These are phyloP conservation scores for Verticillium dahliae DNA, from an alignment of 2,329 filamentous ascomycete species.

Conservation along the genomic window DNA sequence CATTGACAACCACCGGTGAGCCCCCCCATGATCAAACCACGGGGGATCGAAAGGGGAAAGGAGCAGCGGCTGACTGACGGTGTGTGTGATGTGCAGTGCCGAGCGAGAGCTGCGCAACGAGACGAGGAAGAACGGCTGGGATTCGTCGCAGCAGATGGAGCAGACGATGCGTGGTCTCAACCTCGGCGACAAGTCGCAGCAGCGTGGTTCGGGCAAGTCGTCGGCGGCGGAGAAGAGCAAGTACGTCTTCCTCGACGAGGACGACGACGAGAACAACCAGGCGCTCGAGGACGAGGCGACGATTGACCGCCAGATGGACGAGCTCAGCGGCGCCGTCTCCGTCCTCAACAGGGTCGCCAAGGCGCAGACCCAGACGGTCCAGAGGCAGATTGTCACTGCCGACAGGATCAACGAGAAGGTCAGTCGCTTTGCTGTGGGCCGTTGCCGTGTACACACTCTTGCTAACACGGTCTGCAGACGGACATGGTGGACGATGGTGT, in stretches of 20 bases:
- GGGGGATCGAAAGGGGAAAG: no score
- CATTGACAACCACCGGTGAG: slow-evolving; percentile 56
- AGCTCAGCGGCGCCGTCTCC: slow-evolving; percentile 64
- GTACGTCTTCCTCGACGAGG: slow-evolving; percentile 74
- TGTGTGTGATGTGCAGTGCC: slow-evolving; percentile 13
- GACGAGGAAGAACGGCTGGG: slow-evolving; percentile 46
- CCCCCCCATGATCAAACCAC: no score
- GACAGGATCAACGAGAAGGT: slow-evolving; percentile 75
- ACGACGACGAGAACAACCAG: slow-evolving; percentile 50
- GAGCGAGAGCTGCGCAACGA: slow-evolving; percentile 61
- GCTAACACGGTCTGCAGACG: slow-evolving; percentile 48
- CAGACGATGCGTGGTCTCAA: slow-evolving; percentile 36
- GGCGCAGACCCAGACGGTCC: slow-evolving; percentile 69
- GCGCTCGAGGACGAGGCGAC: slow-evolving; percentile 39
- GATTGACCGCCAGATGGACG: slow-evolving; percentile 54
- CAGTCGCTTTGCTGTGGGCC: slow-evolving; percentile 16
- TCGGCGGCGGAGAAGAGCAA: slow-evolving; percentile 32
- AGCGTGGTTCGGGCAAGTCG: slow-evolving; percentile 14
- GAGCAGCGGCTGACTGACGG: neutral
- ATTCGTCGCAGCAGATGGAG: slow-evolving; percentile 48
- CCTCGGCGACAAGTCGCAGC: slow-evolving; percentile 16
- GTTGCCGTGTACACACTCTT: neutral
- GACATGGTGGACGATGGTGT: slow-evolving; percentile 79
- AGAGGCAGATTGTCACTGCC: slow-evolving; percentile 68
- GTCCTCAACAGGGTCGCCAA: slow-evolving; percentile 67